Base-by-base conservation (phyloP, 768 basidiomycete genomes). In the Stropharia rugosoannulata region DNA sequence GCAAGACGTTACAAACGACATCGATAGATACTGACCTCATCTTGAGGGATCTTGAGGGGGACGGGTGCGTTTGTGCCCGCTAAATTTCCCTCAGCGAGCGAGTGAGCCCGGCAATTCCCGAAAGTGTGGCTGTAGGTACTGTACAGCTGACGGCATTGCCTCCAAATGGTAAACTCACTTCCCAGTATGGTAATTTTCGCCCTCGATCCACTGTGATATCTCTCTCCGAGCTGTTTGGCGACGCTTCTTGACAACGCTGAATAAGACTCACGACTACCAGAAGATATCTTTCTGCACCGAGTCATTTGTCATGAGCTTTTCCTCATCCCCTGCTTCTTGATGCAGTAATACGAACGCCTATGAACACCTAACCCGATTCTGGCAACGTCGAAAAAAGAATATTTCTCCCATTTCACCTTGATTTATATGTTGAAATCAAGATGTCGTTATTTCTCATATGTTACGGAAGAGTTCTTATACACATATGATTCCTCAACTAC, bases 11-110 rank as follows among this genome's bases (percentile, higher is more conserved):
- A 42, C 36, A 43, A 29, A 46, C 46, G 5, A 45, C 41, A 40
- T 25, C 43, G 27, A 48, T 47, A 32, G 56, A 57, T 49, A 75
- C 80, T 67, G 67, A 86, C 85, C 85, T 86, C 85, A 87, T 87
- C 77, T 81, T 79, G 77, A 73, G 59, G 72, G 57, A 70, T 72
- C 73, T 76, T 73, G 74, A 75, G 69, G 74, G 66, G 62, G 65
- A 60, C 69, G 72, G 66, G 66, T 59, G 60, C 66, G 68, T 37
- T 47, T 49, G 44, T 43, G 50, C 8, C 51, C 38, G 41, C 44
- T 37, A 50, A 69, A 63, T 67, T 70, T 70, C 64, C 57, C 49
- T 55, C 54, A 56, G 51, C 46, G 46, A 50, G 43, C 47, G 50
- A 44, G 39, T 56, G 16, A 42, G 54, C 36, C 45, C 73, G 75